Evolutionary conservation across 495 filamentous ascomycete species (phyloP).

Genomic region (Apiosordaria backusii): DNA sequence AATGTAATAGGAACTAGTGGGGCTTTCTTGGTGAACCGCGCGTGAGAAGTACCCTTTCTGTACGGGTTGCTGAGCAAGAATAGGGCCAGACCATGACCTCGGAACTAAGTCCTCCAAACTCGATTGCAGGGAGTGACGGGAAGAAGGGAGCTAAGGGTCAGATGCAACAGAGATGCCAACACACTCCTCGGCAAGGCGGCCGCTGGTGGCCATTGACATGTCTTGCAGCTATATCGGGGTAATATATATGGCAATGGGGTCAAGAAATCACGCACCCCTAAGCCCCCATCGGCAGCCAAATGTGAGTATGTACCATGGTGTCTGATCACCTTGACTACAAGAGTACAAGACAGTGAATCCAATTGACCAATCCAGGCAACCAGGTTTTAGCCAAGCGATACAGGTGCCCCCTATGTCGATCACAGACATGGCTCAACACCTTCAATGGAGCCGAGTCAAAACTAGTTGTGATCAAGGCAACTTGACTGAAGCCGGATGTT

Average conservation of each 20-base stretch:
- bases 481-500: neutral
- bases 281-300: slow-evolving; percentile 5
- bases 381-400: slow-evolving; percentile 18
- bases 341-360: neutral
- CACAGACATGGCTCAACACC: neutral
- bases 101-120: neutral
- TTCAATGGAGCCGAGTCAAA: neutral
- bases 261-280: slow-evolving; percentile 37
- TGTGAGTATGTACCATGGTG: neutral
- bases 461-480: neutral
- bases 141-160: neutral
- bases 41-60: neutral
- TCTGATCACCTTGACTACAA: neutral
- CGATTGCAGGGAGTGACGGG: slow-evolving; percentile 6
- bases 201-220: slow-evolving; percentile 23
- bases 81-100: neutral
- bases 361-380: slow-evolving; percentile 18
- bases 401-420: neutral
- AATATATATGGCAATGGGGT: slow-evolving; percentile 35
- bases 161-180: slow-evolving; percentile 6
- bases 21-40: slow-evolving; percentile 3
- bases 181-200: slow-evolving; percentile 13
- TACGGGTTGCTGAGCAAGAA: slow-evolving; percentile 5
- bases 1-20: slow-evolving; percentile 29
- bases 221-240: slow-evolving; percentile 31